A percentile compares a stretch with the other conserved stretches of the same genome.
phyloP scores from a whole-genome alignment of 768 basidiomycete genomes.

The Chalciporus chontae region DNA sequence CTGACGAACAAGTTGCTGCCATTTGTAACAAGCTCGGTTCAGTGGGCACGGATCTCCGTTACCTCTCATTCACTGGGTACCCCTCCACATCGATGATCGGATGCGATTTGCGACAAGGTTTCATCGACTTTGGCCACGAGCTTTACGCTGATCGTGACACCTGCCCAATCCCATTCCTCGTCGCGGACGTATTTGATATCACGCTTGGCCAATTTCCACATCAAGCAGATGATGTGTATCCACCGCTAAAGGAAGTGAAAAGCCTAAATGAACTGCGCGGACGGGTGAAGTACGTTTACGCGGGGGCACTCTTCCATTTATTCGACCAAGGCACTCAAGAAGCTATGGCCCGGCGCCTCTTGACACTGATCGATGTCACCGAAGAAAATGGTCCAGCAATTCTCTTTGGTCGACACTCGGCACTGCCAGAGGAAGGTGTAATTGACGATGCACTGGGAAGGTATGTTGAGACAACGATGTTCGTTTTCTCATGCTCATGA shows the following conservation, averaged over 20 bases:
- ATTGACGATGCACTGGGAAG: conserved; percentile 25
- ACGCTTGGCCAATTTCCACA: conserved; percentile 8
- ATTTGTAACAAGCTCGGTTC: background rate
- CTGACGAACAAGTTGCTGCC: background rate
- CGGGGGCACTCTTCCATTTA: conserved; percentile 35
- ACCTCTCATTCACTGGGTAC: background rate
- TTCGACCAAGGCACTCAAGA: conserved; percentile 32
- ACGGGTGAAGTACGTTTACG: conserved; percentile 27
- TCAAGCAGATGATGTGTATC: background rate
- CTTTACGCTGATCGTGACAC: background rate
- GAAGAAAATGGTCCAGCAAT: conserved; percentile 23
- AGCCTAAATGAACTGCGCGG: conserved; percentile 23
- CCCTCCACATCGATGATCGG: background rate
- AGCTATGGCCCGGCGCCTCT: conserved; percentile 29
- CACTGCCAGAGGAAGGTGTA: conserved; percentile 18
- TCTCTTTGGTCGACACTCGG: conserved; percentile 34
- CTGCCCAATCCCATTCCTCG: background rate
- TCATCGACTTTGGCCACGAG: background rate
- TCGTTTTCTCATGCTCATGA: background rate
- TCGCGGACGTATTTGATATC: background rate
- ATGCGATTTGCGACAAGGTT: conserved; percentile 1
- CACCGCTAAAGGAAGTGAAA: conserved; percentile 4
- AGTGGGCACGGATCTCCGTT: conserved; percentile 8
- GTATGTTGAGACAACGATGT: background rate
- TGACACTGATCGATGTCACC: conserved; percentile 18